Conservation (phyloP, 345 rosid genomes). For the Euphorbia peplus region DNA sequence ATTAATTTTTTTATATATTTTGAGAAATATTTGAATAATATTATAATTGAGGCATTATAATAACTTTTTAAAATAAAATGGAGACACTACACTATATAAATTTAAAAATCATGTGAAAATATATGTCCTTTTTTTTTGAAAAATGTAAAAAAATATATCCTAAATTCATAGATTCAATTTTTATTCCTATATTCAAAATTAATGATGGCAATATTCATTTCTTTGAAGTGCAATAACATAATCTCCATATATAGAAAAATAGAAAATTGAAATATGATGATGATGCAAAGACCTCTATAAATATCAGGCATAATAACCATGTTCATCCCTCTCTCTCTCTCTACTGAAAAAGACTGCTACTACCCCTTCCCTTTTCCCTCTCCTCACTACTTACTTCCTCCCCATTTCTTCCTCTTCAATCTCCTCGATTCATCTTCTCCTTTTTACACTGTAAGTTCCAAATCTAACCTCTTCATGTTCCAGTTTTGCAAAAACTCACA, state of each 20-base stretch:
- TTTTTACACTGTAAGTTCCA: constrained; percentile 38
- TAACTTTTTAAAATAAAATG: too few relatives aligned
- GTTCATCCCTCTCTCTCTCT: background rate
- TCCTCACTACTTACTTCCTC: background rate
- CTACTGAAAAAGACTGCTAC: constrained; percentile 17
- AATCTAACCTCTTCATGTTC: constrained; percentile 29
- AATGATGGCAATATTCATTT: too few relatives aligned
- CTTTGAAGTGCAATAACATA: background rate
- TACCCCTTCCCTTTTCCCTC: background rate
- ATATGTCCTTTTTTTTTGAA: too few relatives aligned
- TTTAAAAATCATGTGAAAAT: too few relatives aligned
- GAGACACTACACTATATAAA: too few relatives aligned
- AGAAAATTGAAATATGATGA: background rate
- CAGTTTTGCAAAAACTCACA: background rate
- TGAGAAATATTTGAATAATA: too few relatives aligned
- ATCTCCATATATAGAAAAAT: background rate
- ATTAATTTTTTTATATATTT: too few relatives aligned
- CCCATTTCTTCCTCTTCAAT: background rate
- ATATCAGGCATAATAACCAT: background rate
- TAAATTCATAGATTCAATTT: too few relatives aligned
- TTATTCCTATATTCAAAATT: too few relatives aligned
- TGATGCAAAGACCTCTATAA: background rate
- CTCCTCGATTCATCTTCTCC: constrained; percentile 24
- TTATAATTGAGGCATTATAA: too few relatives aligned
- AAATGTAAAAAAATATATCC: too few relatives aligned